Percentiles rank a stretch among this genome's conserved stretches.
Conservation (phyloP, 805 yeast genomes). For the Danielozyma ontarioensis region DNA sequence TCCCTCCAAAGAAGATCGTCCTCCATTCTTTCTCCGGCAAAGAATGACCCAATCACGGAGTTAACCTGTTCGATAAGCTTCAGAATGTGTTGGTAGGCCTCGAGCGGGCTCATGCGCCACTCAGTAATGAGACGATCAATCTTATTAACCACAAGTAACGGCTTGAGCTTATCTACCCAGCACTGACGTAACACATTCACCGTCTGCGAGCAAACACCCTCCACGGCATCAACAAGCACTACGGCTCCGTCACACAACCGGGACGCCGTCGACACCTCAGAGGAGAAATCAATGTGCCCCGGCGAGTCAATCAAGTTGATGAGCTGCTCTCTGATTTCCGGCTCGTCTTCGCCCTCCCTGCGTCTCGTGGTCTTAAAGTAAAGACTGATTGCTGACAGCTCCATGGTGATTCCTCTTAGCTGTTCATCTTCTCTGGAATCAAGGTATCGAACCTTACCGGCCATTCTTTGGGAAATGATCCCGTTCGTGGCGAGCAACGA, state of each 20-base stretch:
- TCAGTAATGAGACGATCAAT: constrained; percentile 83
- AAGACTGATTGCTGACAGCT: constrained; percentile 97
- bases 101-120: constrained; percentile 73
- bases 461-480: constrained; percentile 88
- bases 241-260: constrained; percentile 96
- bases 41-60: constrained; percentile 89
- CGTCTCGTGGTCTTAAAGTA: constrained; percentile 63
- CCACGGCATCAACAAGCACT: constrained; percentile 92
- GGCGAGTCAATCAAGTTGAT: constrained; percentile 99
- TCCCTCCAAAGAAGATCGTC: constrained; percentile 79
- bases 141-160: constrained; percentile 84
- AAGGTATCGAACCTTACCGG: constrained; percentile 94
- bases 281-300: constrained; percentile 99
- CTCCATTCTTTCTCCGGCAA: constrained; percentile 87
- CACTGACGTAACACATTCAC: constrained; percentile 91
- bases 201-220: constrained; percentile 97
- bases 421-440: constrained; percentile 99
- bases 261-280: constrained; percentile 95
- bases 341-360: constrained; percentile 21
- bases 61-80: constrained; percentile 89
- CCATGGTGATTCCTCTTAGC: constrained; percentile 99
- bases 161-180: constrained; percentile 89
- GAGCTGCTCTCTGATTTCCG: constrained; percentile 38
- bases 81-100: constrained; percentile 77
- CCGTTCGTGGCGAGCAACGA: constrained; percentile 93